Evolutionary conservation across 345 rosid species (phyloP).

Genomic region (Citrus unshiu): DNA sequence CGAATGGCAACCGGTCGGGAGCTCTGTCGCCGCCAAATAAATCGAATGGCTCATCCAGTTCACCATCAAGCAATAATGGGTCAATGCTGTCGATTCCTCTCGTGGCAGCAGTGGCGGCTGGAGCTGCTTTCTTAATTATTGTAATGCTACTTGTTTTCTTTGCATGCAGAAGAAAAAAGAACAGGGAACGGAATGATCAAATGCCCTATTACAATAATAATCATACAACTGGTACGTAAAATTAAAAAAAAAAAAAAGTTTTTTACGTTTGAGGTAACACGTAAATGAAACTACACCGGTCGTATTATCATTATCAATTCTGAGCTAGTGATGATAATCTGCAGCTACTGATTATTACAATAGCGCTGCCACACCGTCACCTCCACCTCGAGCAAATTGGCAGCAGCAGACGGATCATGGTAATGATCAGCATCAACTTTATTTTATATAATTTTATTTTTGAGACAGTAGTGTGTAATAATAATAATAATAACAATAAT

Average conservation of each 20-base stretch:
- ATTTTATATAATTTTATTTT: not conserved
- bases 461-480: not conserved
- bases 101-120: constrained; percentile 36
- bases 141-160: constrained; percentile 33
- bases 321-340: not conserved
- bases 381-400: not conserved
- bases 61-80: constrained; percentile 6
- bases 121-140: constrained; percentile 41
- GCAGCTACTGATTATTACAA: not conserved
- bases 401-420: not conserved
- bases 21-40: constrained; percentile 12
- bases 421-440: not conserved
- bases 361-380: not conserved
- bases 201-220: constrained; percentile 32
- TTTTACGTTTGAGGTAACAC: not conserved
- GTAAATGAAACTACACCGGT: not conserved
- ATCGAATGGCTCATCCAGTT: not conserved
- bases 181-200: constrained; percentile 27
- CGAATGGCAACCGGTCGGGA: not conserved
- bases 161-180: constrained; percentile 49
- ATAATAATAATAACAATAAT: no score
- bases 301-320: not conserved
- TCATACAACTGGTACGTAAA: constrained; percentile 19
- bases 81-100: constrained; percentile 17
- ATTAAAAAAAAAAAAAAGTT: not conserved